phyloP scores from a whole-genome alignment of 441 rosid species.

The Erodium chrysanthum region DNA sequence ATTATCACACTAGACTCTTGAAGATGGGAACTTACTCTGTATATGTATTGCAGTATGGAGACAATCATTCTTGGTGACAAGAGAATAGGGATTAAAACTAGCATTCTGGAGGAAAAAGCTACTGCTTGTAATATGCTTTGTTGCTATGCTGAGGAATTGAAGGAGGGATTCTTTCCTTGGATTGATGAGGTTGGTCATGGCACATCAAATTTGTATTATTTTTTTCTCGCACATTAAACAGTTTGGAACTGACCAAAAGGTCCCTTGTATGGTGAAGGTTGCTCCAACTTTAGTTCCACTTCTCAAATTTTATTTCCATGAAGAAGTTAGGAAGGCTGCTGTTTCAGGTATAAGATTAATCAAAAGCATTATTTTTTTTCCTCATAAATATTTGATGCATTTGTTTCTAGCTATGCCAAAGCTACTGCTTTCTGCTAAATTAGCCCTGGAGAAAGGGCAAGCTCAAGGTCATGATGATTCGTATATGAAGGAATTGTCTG shows the following conservation, averaged over 20 bases:
- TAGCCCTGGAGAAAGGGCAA: constrained; percentile 83
- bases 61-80: constrained; percentile 98
- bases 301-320: constrained; percentile 95
- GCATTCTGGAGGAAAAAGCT: constrained; percentile 96
- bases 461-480: constrained; percentile 82
- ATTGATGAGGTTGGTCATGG: constrained; percentile 68
- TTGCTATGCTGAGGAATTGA: constrained; percentile 96
- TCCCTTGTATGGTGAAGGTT: constrained; percentile 45
- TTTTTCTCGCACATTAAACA: constrained; percentile 9
- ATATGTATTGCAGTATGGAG: constrained; percentile 70
- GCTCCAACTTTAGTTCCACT: constrained; percentile 92
- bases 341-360: constrained; percentile 63
- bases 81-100: constrained; percentile 94
- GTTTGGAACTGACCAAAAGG: constrained; percentile 11
- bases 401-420: constrained; percentile 83
- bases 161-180: constrained; percentile 99
- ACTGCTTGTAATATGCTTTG: constrained; percentile 99
- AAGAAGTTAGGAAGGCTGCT: constrained; percentile 99
- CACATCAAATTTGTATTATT: constrained; percentile 10
- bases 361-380: no score
- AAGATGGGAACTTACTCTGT: background rate
- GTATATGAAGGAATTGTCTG: constrained; percentile 83
- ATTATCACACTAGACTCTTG: background rate
- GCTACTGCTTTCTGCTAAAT: constrained; percentile 84
- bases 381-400: background rate